Percentiles rank a stretch among this genome's conserved stretches.
These are phyloP conservation scores for Lotus japonicus DNA, from an alignment of 306 rosid species.

Conservation along the genomic window DNA sequence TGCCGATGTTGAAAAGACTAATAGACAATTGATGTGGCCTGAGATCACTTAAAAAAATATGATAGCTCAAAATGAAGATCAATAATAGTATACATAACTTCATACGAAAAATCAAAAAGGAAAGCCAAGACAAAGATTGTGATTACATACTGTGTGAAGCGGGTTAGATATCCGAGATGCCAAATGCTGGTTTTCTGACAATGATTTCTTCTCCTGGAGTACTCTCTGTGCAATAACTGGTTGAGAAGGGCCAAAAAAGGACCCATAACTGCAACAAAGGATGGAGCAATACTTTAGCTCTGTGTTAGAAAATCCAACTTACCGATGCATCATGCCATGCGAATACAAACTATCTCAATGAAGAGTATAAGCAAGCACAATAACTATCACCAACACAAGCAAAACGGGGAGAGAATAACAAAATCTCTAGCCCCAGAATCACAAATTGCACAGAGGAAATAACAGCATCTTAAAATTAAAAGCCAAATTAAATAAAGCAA, in stretches of 20 bases:
- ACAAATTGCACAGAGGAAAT: too few species aligned
- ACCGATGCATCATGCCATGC: too few species aligned
- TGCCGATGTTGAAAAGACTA: neutral
- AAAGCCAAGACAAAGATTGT: conserved; percentile 2
- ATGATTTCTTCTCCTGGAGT: conserved; percentile 82
- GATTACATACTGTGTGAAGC: conserved; percentile 40
- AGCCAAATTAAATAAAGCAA: too few species aligned
- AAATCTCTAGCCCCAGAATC: too few species aligned
- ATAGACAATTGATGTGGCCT: neutral
- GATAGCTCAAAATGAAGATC: neutral
- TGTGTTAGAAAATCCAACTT: neutral
- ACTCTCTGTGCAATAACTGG: conserved; percentile 81
- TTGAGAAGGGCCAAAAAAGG: conserved; percentile 83
- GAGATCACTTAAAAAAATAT: neutral
- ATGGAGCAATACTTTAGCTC: conserved; percentile 2
- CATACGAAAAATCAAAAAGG: neutral
- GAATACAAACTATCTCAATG: too few species aligned
- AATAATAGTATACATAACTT: neutral
- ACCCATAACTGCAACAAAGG: conserved; percentile 62
- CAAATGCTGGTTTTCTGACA: conserved; percentile 66
- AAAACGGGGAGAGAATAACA: too few species aligned
- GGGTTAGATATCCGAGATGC: conserved; percentile 36
- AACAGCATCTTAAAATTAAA: too few species aligned
- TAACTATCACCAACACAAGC: too few species aligned
- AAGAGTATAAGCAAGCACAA: too few species aligned